A percentile compares a stretch with the other conserved stretches of the same genome.
Conservation (phyloP, 192 early-diverging fungal species). For the Obelidium mucronatum region DNA sequence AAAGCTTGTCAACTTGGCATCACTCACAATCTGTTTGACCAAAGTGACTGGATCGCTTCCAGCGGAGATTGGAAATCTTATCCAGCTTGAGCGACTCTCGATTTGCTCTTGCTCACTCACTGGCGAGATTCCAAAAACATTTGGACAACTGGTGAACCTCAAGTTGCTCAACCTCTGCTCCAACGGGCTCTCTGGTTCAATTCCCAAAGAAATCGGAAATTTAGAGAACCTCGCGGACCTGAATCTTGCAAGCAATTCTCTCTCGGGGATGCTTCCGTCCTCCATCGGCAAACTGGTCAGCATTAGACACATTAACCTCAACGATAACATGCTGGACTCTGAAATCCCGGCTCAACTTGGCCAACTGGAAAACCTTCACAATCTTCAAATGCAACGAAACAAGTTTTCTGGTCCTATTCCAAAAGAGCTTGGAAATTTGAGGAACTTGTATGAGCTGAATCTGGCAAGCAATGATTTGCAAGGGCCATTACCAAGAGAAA, state of each 20-base stretch:
- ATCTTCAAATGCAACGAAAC: neutral
- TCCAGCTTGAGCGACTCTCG: neutral
- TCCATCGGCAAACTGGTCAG: neutral
- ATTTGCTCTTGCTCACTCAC: neutral
- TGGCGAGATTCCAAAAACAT: neutral
- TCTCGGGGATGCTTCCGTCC: neutral
- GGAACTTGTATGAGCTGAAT: too few species aligned
- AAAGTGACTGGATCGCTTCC: neutral
- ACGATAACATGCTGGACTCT: neutral
- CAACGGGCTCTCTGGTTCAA: neutral
- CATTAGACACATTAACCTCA: neutral
- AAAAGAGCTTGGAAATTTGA: conserved; percentile 1
- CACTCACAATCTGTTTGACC: neutral
- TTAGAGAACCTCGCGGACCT: neutral
- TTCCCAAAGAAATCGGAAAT: neutral
- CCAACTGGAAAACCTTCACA: neutral
- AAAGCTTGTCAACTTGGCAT: too few species aligned
- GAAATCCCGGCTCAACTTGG: neutral
- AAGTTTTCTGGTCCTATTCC: neutral
- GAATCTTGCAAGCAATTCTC: too few species aligned
- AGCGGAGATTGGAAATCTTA: neutral
- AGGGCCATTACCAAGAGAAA: neutral
- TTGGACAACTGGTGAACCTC: neutral
- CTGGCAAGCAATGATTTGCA: neutral
- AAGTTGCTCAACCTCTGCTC: neutral